A percentile compares a stretch with the other conserved stretches of the same genome.
These are phyloP conservation scores for Wickerhamiella brachini DNA, from an alignment of 805 yeast species.

Conservation along the genomic window DNA sequence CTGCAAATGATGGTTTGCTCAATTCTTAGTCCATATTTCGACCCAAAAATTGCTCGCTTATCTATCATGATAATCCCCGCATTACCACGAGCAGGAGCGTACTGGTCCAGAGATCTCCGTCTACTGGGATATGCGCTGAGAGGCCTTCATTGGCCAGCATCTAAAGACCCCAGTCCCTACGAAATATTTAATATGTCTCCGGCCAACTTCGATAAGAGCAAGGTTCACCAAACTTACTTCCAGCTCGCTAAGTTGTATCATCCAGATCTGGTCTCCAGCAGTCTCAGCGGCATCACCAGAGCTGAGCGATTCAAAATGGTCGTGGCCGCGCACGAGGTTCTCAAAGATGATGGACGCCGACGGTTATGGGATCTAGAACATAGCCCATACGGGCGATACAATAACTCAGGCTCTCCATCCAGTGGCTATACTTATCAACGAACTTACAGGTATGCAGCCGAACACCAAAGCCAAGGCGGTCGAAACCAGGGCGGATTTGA, in stretches of 20 bases:
- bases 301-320: slow-evolving; percentile 41
- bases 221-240: slow-evolving; percentile 39
- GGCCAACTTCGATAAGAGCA: slow-evolving; percentile 25
- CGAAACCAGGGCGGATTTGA: not conserved
- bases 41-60: not conserved
- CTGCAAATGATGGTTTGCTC: no score
- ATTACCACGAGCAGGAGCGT: not conserved
- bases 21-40: no score
- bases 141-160: slow-evolving; percentile 39
- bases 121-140: not conserved
- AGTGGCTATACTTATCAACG: not conserved
- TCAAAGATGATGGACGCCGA: slow-evolving; percentile 33
- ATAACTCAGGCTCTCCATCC: not conserved
- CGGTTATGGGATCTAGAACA: not conserved
- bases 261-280: slow-evolving; percentile 41
- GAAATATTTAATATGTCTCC: slow-evolving; percentile 42
- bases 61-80: not conserved
- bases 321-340: slow-evolving; percentile 44
- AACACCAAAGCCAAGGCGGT: no score
- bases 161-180: slow-evolving; percentile 49
- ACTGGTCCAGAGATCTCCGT: not conserved
- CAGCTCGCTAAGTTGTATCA: slow-evolving; percentile 63
- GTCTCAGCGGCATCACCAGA: slow-evolving; percentile 26
- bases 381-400: not conserved
- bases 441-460: not conserved